Percentiles rank a stretch among this genome's conserved stretches.
phyloP scores from a whole-genome alignment of 805 yeast species.

The Barnettozyma botsteinii region DNA sequence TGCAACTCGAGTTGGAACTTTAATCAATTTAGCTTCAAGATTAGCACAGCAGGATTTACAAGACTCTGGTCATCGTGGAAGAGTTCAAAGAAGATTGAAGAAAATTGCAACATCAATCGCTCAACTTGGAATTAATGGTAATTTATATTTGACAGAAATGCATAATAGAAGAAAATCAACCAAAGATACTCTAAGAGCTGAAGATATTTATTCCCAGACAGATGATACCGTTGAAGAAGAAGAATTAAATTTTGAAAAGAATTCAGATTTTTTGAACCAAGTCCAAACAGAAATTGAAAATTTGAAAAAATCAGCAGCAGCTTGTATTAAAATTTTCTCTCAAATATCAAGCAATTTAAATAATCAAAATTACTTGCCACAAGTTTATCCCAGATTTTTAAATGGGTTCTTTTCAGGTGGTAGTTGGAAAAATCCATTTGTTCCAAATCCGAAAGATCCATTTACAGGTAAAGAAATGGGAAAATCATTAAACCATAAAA shows the following conservation, averaged over 20 bases:
- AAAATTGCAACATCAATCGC: conserved; percentile 50
- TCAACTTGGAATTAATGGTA: conserved; percentile 60
- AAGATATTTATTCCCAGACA: conserved; percentile 3
- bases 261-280: conserved; percentile 30
- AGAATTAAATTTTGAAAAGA: conserved; percentile 4
- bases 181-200: conserved; percentile 19
- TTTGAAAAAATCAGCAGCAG: conserved; percentile 28
- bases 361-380: conserved; percentile 40
- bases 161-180: conserved; percentile 15
- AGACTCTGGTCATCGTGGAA: conserved; percentile 39
- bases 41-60: conserved; percentile 46
- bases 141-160: conserved; percentile 41
- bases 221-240: conserved; percentile 6
- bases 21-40: conserved; percentile 50
- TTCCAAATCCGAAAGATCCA: conserved; percentile 31
- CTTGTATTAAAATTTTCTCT: conserved; percentile 27
- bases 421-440: conserved; percentile 71
- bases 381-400: conserved; percentile 63
- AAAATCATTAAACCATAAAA: conserved; percentile 18
- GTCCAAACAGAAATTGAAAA: conserved; percentile 35
- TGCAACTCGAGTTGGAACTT: conserved; percentile 46
- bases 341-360: conserved; percentile 26
- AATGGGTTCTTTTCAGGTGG: conserved; percentile 68
- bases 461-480: conserved; percentile 23
- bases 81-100: conserved; percentile 45